These are phyloP conservation scores for Rhodotorula diobovata DNA, from an alignment of 768 basidiomycete species.

Conservation along the genomic window DNA sequence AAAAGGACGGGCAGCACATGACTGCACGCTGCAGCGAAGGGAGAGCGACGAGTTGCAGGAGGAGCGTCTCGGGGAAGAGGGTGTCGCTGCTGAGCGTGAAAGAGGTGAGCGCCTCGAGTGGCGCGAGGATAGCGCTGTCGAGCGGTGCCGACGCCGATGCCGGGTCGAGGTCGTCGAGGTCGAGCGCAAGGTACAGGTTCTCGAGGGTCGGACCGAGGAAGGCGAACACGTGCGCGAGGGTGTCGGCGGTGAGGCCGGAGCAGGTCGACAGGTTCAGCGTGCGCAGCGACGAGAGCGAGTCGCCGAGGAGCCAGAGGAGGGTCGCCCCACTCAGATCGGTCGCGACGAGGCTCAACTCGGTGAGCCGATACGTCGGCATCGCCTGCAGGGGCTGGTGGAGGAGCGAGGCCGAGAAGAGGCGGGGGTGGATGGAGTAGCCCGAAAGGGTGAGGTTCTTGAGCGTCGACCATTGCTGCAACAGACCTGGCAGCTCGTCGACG, in stretches of 20 bases:
- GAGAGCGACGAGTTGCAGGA: constrained; percentile 6
- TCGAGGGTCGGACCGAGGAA: constrained; percentile 1
- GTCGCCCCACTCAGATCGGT: background rate
- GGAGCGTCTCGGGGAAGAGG: background rate
- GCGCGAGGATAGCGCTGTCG: background rate
- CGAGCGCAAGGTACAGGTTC: background rate
- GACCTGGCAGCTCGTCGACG: background rate
- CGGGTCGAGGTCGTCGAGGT: constrained; percentile 12
- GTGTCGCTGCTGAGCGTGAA: constrained; percentile 8
- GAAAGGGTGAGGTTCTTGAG: constrained; percentile 3
- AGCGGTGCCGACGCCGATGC: background rate
- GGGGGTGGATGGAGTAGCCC: constrained; percentile 1
- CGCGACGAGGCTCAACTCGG: constrained; percentile 2
- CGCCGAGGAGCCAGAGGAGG: constrained; percentile 9
- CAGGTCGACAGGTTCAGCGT: background rate
- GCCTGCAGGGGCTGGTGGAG: background rate
- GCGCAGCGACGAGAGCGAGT: background rate
- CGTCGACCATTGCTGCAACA: background rate
- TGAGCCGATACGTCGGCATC: constrained; percentile 7
- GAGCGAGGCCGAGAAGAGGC: background rate
- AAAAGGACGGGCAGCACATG: constrained; percentile 8
- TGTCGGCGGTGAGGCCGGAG: background rate
- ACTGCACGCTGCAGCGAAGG: background rate
- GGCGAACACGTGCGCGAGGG: background rate
- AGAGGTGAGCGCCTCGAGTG: background rate